Evolutionary conservation across 1,284 basidiomycete genomes (phyloP), one percentile per base, ranked within the genome.

Genomic region (Fomitopsis betulina): DNA sequence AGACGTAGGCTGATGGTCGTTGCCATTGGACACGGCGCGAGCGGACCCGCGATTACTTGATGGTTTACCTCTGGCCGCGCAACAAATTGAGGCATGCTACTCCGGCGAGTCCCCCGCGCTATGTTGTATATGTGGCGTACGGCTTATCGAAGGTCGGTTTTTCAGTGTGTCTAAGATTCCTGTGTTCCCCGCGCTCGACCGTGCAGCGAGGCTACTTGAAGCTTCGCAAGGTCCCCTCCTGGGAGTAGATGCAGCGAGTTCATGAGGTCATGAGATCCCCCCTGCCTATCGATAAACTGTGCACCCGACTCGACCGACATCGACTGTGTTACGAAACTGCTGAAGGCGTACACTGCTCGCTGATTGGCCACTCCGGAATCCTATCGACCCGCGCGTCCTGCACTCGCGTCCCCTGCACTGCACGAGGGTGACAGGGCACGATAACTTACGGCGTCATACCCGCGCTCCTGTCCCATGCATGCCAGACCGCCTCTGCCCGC

Each of bases 1-100:
- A 35, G 17, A 33, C 47, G 32, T 51, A 35, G 49, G n/a, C 25
- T 51, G 49, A 7, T n/a, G 19, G 32, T 21, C 17, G n/a, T n/a
- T 35, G 25, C 13, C 30, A 51, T 33, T 51, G 49, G 35, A 37
- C 49, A 51, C 35, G 5, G 17, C 30, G 9, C 32, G 19, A 50
- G 49, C 49, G 49, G 49, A 23, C 49, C 49, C 49, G 49, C 47
- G 47, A 50, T 12, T 27, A n/a, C 10, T 50, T 51, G 49, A 51
- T 51, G 13, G 32, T 33, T 45, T 51, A 51, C 49, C 49, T 51
- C 49, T 51, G 32, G n/a, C 30, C 49, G 49, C 49, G 25, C 25
- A 15, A 15, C 45, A 13, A 35, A 6, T 33, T 8, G 42, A n/a
- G 27, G 32, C 13, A 19, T 19, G 32, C 2, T 17, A 17, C n/a